Evolutionary conservation across 495 filamentous ascomycete genomes (phyloP).

Genomic region (Aspergillus panamensis): DNA sequence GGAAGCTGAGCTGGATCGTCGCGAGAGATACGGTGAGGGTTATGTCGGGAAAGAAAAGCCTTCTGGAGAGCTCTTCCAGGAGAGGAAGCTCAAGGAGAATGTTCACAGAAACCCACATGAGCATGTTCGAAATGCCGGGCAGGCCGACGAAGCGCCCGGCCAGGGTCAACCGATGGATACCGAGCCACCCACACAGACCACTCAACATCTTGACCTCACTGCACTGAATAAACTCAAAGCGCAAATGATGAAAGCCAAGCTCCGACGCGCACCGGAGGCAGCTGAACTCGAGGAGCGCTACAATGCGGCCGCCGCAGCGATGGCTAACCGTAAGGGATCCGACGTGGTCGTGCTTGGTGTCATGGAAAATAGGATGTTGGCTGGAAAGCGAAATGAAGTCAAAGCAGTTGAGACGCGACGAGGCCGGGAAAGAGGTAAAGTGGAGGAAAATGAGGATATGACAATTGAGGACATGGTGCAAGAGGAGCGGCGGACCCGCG

Average conservation of each 20-base stretch:
- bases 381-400: constrained; percentile 68
- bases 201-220: constrained; percentile 63
- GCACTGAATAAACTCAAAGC: constrained; percentile 86
- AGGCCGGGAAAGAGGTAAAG: constrained; percentile 71
- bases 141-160: constrained; percentile 43
- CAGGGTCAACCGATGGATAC: constrained; percentile 45
- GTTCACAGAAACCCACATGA: constrained; percentile 35
- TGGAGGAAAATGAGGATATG: constrained; percentile 95
- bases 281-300: constrained; percentile 82
- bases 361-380: constrained; percentile 86
- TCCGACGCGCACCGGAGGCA: constrained; percentile 68
- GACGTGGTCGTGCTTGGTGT: constrained; percentile 77
- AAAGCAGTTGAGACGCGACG: constrained; percentile 70
- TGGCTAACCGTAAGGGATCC: constrained; percentile 55
- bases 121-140: constrained; percentile 32
- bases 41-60: constrained; percentile 88
- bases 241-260: constrained; percentile 89
- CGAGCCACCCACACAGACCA: constrained; percentile 36
- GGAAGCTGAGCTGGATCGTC: constrained; percentile 83
- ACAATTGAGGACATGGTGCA: constrained; percentile 91
- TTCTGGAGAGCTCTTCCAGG: constrained; percentile 78
- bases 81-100: constrained; percentile 58
- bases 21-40: constrained; percentile 77
- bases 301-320: constrained; percentile 61
- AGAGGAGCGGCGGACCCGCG: constrained; percentile 80